phyloP scores from a whole-genome alignment of 805 yeast species.

The Suhomyces tanzawaensis region DNA sequence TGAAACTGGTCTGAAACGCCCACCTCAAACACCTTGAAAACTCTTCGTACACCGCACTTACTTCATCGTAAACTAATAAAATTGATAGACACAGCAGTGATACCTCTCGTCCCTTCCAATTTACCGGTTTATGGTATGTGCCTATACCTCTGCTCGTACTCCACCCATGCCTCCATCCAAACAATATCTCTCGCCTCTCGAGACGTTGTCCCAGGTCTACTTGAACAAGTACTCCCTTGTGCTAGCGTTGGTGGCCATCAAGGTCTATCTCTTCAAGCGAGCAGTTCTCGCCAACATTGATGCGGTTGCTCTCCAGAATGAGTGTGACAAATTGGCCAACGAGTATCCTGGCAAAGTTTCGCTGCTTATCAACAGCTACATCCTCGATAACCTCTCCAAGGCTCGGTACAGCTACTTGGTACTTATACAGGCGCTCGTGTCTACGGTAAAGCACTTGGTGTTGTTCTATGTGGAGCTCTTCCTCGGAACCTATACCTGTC shows the following conservation, averaged over 20 bases:
- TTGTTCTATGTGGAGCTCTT: conserved; percentile 68
- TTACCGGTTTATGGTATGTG: too few species aligned
- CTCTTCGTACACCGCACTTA: too few species aligned
- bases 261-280: conserved; percentile 54
- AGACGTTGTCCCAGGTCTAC: conserved; percentile 62
- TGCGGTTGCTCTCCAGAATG: conserved; percentile 36
- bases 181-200: conserved; percentile 41
- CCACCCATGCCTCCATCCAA: conserved; percentile 2
- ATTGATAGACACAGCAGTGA: too few species aligned
- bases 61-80: too few species aligned
- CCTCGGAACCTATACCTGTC: conserved; percentile 84
- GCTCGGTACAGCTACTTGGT: conserved; percentile 47
- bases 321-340: conserved; percentile 32
- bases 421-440: conserved; percentile 45
- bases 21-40: too few species aligned
- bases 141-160: too few species aligned
- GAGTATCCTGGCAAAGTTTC: conserved; percentile 60
- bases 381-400: conserved; percentile 47
- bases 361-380: conserved; percentile 49
- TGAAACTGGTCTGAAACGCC: too few species aligned
- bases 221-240: conserved; percentile 62
- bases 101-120: too few species aligned
- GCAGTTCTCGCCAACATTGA: conserved; percentile 45
- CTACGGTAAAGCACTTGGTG: conserved; percentile 57
- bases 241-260: conserved; percentile 54